A percentile compares a stretch with the other conserved stretches of the same genome.
Evolutionary conservation across 1,139 yeast species (phyloP).

Genomic region (Torulaspora pretoriensis): DNA sequence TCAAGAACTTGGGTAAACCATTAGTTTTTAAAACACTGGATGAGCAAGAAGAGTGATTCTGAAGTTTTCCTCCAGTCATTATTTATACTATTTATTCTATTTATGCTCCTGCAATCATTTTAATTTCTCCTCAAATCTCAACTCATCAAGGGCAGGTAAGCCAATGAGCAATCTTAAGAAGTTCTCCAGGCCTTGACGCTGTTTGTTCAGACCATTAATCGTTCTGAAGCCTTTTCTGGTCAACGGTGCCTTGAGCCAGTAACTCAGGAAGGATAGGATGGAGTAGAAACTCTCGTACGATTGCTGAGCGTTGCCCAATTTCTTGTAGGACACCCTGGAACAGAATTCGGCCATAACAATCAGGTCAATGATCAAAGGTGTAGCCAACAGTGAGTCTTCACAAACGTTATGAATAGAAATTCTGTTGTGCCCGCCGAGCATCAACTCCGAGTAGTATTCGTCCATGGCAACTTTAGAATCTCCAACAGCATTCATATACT

Average conservation of each 20-base stretch:
- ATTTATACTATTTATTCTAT: conserved; percentile 3
- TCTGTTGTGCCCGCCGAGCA: conserved; percentile 97
- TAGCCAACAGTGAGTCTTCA: conserved; percentile 91
- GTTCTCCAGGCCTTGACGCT: conserved; percentile 88
- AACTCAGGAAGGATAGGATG: conserved; percentile 79
- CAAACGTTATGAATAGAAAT: conserved; percentile 92
- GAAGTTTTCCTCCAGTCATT: conserved; percentile 2
- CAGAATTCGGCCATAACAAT: conserved; percentile 87
- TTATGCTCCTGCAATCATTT: conserved; percentile 15
- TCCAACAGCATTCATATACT: conserved; percentile 90
- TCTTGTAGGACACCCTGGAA: conserved; percentile 77
- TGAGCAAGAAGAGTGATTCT: conserved; percentile 44
- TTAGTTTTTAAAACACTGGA: conserved; percentile 64
- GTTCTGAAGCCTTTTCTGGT: conserved; percentile 88
- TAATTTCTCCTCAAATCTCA: conserved; percentile 90
- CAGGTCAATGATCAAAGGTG: conserved; percentile 89
- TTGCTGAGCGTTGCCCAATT: conserved; percentile 35
- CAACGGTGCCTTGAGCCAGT: conserved; percentile 96
- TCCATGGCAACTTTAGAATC: conserved; percentile 98
- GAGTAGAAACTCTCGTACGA: conserved; percentile 70
- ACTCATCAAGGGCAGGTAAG: conserved; percentile 82
- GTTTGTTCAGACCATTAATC: conserved; percentile 91
- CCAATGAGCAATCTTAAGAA: conserved; percentile 87
- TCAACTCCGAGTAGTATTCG: conserved; percentile 91
- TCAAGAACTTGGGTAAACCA: conserved; percentile 45